These are phyloP conservation scores for Stereocaulon alpinum DNA, from an alignment of 495 filamentous ascomycete species.

Conservation along the genomic window DNA sequence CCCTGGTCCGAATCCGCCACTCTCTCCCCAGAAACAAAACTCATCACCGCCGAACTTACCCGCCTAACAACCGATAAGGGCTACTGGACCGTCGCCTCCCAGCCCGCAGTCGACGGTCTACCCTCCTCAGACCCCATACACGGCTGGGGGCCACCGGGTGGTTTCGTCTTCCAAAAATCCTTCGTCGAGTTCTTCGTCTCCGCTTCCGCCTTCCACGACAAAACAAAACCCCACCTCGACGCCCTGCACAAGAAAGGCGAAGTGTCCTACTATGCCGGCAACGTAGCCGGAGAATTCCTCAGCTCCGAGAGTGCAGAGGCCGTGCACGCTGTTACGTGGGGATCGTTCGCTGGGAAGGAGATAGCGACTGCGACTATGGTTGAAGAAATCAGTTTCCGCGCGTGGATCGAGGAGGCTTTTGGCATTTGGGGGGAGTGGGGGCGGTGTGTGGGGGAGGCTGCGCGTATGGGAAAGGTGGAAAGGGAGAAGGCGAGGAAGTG, in stretches of 20 bases:
- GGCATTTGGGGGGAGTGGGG: conserved; percentile 93
- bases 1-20: conserved; percentile 87
- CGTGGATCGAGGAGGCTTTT: conserved; percentile 95
- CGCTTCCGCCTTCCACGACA: conserved; percentile 49
- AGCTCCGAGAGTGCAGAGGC: conserved; percentile 46
- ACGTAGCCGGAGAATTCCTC: conserved; percentile 57
- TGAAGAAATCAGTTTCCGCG: conserved; percentile 86
- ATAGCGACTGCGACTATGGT: conserved; percentile 97
- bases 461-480: conserved; percentile 7
- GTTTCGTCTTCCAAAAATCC: conserved; percentile 96
- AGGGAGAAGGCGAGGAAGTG: conserved; percentile 13
- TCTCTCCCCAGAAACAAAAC: conserved; percentile 65
- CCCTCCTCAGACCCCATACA: conserved; percentile 67
- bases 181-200: conserved; percentile 95
- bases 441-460: conserved; percentile 44
- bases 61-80: conserved; percentile 61
- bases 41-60: conserved; percentile 64
- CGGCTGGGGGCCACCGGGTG: conserved; percentile 87
- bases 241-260: conserved; percentile 44
- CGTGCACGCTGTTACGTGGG: conserved; percentile 96
- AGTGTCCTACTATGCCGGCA: conserved; percentile 79
- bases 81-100: conserved; percentile 94
- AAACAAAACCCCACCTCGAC: conserved; percentile 50
- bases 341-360: conserved; percentile 90
- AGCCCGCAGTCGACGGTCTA: conserved; percentile 84